Conservation (phyloP, 176 grass and related monocot species). For the Eleusine indica region DNA sequence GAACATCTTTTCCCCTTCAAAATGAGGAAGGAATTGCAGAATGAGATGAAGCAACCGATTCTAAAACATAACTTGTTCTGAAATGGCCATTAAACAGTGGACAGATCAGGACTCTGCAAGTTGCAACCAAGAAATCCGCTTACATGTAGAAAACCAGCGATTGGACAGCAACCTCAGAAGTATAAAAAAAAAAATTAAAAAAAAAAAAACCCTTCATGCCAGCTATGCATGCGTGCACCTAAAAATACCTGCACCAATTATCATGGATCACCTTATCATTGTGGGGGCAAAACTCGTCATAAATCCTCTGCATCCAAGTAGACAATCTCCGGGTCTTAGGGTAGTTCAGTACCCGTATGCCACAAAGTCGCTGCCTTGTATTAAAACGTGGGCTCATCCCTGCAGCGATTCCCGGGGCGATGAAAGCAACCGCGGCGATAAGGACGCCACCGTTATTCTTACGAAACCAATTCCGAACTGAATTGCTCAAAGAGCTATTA, state of each 20-base stretch:
- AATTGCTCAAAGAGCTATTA: background rate
- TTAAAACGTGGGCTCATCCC: slow-evolving; percentile 23
- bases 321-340: slow-evolving; percentile 14
- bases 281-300: background rate
- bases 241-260: background rate
- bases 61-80: background rate
- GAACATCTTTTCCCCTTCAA: background rate
- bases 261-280: background rate
- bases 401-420: slow-evolving; percentile 36
- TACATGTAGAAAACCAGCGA: background rate
- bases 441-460: background rate
- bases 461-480: slow-evolving; percentile 8
- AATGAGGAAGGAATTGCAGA: background rate
- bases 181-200: background rate
- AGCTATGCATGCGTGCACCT: background rate
- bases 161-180: background rate
- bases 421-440: background rate
- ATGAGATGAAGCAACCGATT: background rate
- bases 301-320: background rate
- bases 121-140: background rate
- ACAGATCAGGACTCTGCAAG: background rate
- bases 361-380: slow-evolving; percentile 29
- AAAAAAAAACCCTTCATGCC: background rate
- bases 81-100: background rate
- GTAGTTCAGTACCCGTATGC: background rate